Base-by-base conservation (phyloP, 257 asterid genomes). In the Fraxinus pennsylvanica region DNA sequence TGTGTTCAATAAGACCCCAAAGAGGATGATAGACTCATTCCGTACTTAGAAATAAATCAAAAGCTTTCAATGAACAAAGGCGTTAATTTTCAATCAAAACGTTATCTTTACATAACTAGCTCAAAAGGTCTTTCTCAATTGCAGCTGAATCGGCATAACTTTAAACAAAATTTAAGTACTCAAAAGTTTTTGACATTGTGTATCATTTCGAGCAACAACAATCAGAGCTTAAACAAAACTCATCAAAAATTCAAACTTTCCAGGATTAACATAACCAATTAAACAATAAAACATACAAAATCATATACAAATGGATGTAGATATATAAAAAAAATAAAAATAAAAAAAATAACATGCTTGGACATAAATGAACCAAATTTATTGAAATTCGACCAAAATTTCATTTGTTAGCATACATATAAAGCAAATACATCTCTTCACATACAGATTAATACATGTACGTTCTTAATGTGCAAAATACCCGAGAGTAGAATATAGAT, bases 401-500 rank as follows among this genome's bases (percentile, higher is more conserved):
- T 70, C 78, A 59, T 32, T 67, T 39, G 19, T 54, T 30, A 12
- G 29, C 35, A 38, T 70, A 33, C 4, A 76, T 8, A 47, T 5
- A 15, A 54, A 29, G 22, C 70, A 33, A 79, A 57, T 19, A 59
- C 71, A 73, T 52, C 71, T 29, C n/a, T 17, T 71, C 9, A 81
- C 15, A 22, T 7, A 61, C 3, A 29, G 3, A 74, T 65, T 22
- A 6, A 69, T 19, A 59, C 76, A 84, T 78, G 25, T 43, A 81
- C 68, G 76, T 85, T 77, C 68, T 29, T 76, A 79, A 57, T 25
- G 41, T 45, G 59, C 35, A 35, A 41, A 25, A 61, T 43, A 75
- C 68, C 79, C 76, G 67, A 61, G 81, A 71, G 82, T 57, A 69
- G 71, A 36, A 57, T 68, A 15, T 66, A 67, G 86, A 85, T 82